phyloP scores from a whole-genome alignment of 805 yeast species.

The Candida incommunis region DNA sequence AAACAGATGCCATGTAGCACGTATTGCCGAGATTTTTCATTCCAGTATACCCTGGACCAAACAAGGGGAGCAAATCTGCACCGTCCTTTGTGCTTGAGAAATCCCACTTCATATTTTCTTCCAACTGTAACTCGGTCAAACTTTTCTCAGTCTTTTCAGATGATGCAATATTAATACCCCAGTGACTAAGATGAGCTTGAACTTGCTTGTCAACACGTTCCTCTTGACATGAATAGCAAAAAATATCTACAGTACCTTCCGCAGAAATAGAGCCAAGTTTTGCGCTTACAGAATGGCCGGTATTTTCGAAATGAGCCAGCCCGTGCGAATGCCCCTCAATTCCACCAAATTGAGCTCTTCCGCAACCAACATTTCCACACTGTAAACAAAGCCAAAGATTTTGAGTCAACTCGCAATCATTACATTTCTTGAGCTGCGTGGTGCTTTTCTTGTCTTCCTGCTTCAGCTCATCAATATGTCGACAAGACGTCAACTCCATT shows the following conservation, averaged over 20 bases:
- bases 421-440: constrained; percentile 18
- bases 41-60: constrained; percentile 73
- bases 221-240: constrained; percentile 80
- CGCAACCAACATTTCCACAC: constrained; percentile 92
- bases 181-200: constrained; percentile 33
- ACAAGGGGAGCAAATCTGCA: constrained; percentile 43
- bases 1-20: constrained; percentile 72
- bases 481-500: constrained; percentile 68
- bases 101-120: constrained; percentile 89
- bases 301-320: constrained; percentile 44
- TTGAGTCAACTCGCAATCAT: constrained; percentile 35
- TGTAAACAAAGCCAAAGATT: constrained; percentile 87
- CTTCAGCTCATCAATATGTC: constrained; percentile 47
- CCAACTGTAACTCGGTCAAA: constrained; percentile 77
- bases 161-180: constrained; percentile 49
- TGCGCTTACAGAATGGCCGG: constrained; percentile 69
- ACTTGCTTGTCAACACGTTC: constrained; percentile 66
- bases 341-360: constrained; percentile 88
- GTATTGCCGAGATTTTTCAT: constrained; percentile 84
- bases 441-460: constrained; percentile 18
- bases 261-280: constrained; percentile 80
- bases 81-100: constrained; percentile 71
- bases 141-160: constrained; percentile 71
- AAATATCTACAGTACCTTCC: constrained; percentile 63
- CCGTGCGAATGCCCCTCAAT: constrained; percentile 93